A percentile compares a stretch with the other conserved stretches of the same genome.
Evolutionary conservation across 768 basidiomycete genomes (phyloP).

Genomic region (Gautieria morchelliformis): DNA sequence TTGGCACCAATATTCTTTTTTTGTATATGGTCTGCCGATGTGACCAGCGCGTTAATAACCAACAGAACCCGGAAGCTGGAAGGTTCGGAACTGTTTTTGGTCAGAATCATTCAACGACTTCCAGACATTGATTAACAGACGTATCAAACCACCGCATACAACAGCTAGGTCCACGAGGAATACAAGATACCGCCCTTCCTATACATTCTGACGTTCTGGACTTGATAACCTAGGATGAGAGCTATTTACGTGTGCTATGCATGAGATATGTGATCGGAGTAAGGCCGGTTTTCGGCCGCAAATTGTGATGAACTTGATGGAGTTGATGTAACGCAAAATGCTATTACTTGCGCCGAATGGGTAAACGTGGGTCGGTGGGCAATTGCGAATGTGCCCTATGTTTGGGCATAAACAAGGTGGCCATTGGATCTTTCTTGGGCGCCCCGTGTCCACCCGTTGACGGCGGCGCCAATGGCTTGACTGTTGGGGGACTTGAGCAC

Average conservation of each 20-base stretch:
- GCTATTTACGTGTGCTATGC: not conserved
- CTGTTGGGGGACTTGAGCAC: conserved; percentile 6
- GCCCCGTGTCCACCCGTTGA: conserved; percentile 14
- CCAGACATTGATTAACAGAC: not conserved
- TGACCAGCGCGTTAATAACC: too few relatives aligned
- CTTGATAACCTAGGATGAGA: not conserved
- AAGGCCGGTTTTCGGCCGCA: too few relatives aligned
- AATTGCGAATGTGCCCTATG: conserved; percentile 54
- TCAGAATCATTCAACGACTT: not conserved
- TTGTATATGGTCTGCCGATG: too few relatives aligned
- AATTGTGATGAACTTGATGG: not conserved
- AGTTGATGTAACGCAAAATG: not conserved
- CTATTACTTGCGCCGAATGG: not conserved
- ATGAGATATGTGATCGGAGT: not conserved
- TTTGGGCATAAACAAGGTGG: conserved; percentile 62
- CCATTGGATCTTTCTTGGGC: conserved; percentile 56
- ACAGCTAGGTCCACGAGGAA: not conserved
- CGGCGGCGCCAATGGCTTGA: not conserved
- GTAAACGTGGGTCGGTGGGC: conserved; percentile 15
- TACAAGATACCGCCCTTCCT: not conserved
- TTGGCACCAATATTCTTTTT: too few relatives aligned
- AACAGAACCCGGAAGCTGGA: too few relatives aligned
- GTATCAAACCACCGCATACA: not conserved
- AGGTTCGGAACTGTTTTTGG: too few relatives aligned
- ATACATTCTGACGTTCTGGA: not conserved